Conservation (phyloP, 2,329 filamentous ascomycete species). For the Phaeoacremonium minimum region DNA sequence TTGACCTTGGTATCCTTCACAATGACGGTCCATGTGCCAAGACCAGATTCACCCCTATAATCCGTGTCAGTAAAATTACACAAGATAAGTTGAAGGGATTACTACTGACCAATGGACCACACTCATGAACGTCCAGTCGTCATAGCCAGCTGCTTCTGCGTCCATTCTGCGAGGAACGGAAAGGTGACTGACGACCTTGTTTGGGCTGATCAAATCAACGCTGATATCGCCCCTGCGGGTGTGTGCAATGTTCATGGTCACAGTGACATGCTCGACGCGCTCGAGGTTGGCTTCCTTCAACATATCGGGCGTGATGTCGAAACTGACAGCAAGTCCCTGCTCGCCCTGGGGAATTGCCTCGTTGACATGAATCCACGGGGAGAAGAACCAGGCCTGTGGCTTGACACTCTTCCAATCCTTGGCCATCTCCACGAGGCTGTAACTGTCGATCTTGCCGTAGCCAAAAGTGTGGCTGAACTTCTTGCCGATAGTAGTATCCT, state of each 20-base stretch:
- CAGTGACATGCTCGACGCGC: slow-evolving; percentile 87
- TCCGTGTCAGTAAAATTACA: slow-evolving; percentile 21
- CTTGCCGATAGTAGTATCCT: slow-evolving; percentile 73
- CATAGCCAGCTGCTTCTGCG: slow-evolving; percentile 63
- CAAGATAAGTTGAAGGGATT: neutral
- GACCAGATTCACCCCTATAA: slow-evolving; percentile 75
- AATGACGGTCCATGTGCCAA: slow-evolving; percentile 87
- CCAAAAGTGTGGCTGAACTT: slow-evolving; percentile 93
- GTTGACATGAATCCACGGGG: slow-evolving; percentile 89
- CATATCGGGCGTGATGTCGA: slow-evolving; percentile 78
- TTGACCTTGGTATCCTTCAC: slow-evolving; percentile 83
- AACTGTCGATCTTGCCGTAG: slow-evolving; percentile 92
- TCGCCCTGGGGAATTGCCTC: slow-evolving; percentile 81
- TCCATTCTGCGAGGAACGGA: slow-evolving; percentile 72
- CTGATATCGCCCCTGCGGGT: slow-evolving; percentile 84
- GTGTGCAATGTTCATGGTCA: slow-evolving; percentile 96
- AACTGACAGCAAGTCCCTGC: slow-evolving; percentile 71
- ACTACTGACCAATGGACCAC: slow-evolving; percentile 82
- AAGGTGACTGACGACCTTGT: slow-evolving; percentile 77
- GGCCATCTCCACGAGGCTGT: slow-evolving; percentile 76
- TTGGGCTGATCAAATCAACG: slow-evolving; percentile 84
- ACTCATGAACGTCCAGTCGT: slow-evolving; percentile 98
- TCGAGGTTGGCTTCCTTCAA: slow-evolving; percentile 78
- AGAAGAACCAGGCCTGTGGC: slow-evolving; percentile 91
- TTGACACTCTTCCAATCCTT: slow-evolving; percentile 86